phyloP scores from a whole-genome alignment of 139 green algal species.

The Zygnema circumcarinatum region DNA sequence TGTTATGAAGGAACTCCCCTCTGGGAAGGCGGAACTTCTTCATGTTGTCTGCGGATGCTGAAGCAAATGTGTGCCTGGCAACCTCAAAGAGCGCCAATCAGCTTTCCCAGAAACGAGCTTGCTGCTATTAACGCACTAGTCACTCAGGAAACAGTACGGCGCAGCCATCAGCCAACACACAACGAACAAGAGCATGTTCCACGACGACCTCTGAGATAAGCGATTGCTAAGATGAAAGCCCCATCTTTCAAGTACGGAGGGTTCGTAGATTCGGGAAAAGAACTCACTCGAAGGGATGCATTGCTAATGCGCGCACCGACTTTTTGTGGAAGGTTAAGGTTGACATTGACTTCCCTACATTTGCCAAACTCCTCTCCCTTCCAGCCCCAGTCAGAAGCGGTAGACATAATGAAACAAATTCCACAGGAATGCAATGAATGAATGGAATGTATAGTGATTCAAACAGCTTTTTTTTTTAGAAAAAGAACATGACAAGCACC shows the following conservation, averaged over 20 bases:
- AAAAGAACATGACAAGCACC: too few relatives aligned
- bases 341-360: slow-evolving; percentile 73
- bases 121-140: not conserved
- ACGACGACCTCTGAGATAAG: too few relatives aligned
- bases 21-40: slow-evolving; percentile 94
- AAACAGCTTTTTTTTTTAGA: too few relatives aligned
- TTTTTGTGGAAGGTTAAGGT: slow-evolving; percentile 99
- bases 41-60: slow-evolving; percentile 91
- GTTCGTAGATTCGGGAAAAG: too few relatives aligned
- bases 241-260: too few relatives aligned
- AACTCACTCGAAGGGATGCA: slow-evolving; percentile 83
- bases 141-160: not conserved
- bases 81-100: not conserved
- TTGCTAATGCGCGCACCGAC: slow-evolving; percentile 74
- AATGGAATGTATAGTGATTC: too few relatives aligned
- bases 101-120: not conserved
- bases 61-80: slow-evolving; percentile 78
- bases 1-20: slow-evolving; percentile 97
- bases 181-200: too few relatives aligned
- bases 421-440: too few relatives aligned
- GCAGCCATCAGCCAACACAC: not conserved
- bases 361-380: not conserved
- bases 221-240: too few relatives aligned
- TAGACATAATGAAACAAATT: too few relatives aligned
- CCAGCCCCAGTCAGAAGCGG: too few relatives aligned